Percentiles rank a stretch among this genome's conserved stretches.
Evolutionary conservation across 2,329 filamentous ascomycete genomes (phyloP).

Genomic region (Neonectria neomacrospora): DNA sequence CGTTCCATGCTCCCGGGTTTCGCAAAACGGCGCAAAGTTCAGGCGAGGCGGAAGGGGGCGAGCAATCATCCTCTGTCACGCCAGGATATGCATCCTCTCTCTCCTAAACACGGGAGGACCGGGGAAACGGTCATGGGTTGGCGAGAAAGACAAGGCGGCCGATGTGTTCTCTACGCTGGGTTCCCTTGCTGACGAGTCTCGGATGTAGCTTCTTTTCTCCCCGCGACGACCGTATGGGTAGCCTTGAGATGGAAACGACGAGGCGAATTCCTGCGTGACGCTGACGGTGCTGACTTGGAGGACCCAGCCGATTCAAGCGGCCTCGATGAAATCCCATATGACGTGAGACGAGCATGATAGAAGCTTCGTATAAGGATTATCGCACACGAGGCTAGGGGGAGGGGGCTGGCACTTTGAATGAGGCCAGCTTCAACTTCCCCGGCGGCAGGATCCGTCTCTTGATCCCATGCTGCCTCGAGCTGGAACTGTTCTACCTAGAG

Average conservation of each 20-base stretch:
- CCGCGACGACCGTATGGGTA: too few species aligned
- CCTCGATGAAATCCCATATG: background rate
- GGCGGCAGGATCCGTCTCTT: background rate
- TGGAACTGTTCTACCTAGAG: background rate
- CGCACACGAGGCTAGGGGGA: background rate
- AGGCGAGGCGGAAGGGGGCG: background rate
- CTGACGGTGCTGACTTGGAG: background rate
- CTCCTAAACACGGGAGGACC: background rate
- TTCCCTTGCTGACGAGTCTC: background rate
- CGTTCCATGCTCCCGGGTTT: background rate
- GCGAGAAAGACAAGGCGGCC: background rate
- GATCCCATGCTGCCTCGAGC: background rate
- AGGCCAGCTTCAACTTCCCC: background rate
- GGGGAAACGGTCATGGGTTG: background rate
- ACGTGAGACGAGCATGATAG: conserved; percentile 10
- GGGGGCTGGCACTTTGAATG: background rate
- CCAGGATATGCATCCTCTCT: background rate
- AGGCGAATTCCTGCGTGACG: background rate
- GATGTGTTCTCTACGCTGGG: background rate
- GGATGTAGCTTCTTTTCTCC: too few species aligned
- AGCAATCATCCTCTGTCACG: too few species aligned
- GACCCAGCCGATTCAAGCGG: background rate
- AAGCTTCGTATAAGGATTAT: background rate
- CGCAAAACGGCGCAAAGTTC: background rate
- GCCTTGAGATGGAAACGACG: background rate